Conservation (phyloP, 2,329 filamentous ascomycete genomes). For the Colletotrichum sp. region DNA sequence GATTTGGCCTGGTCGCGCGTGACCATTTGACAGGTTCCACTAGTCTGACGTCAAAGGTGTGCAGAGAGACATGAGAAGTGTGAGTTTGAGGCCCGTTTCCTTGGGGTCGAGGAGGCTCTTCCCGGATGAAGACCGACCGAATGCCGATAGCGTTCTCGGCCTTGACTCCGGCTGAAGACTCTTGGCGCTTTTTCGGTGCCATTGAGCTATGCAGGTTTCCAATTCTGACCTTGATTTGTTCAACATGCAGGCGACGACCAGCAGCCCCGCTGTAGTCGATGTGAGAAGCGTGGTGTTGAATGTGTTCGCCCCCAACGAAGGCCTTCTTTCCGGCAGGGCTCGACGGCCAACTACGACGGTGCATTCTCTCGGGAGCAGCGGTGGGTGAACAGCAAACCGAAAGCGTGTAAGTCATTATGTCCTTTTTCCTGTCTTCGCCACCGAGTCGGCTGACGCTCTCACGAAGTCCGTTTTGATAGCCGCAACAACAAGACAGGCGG, state of each 20-base stretch:
- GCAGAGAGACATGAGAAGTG: conserved; percentile 30
- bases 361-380: conserved; percentile 33
- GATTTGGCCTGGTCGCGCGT: not conserved
- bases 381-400: conserved; percentile 40
- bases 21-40: not conserved
- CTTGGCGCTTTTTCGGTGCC: not conserved
- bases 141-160: not conserved
- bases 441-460: not conserved
- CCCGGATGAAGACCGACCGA: not conserved
- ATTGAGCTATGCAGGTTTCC: not conserved
- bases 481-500: not conserved
- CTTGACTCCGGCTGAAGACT: not conserved
- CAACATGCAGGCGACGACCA: conserved; percentile 38
- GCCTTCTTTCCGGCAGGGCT: conserved; percentile 42
- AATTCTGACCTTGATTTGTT: not conserved
- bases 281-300: conserved; percentile 34
- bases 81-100: conserved; percentile 3
- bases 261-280: conserved; percentile 39
- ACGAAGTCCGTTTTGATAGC: conserved; percentile 1
- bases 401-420: conserved; percentile 32
- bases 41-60: not conserved
- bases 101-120: not conserved
- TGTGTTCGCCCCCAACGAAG: conserved; percentile 38
- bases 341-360: conserved; percentile 31
- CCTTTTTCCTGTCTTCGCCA: not conserved